A percentile compares a stretch with the other conserved stretches of the same genome.
These are phyloP conservation scores for Phoma sp. DNA, from an alignment of 2,329 filamentous ascomycete genomes.

Conservation along the genomic window DNA sequence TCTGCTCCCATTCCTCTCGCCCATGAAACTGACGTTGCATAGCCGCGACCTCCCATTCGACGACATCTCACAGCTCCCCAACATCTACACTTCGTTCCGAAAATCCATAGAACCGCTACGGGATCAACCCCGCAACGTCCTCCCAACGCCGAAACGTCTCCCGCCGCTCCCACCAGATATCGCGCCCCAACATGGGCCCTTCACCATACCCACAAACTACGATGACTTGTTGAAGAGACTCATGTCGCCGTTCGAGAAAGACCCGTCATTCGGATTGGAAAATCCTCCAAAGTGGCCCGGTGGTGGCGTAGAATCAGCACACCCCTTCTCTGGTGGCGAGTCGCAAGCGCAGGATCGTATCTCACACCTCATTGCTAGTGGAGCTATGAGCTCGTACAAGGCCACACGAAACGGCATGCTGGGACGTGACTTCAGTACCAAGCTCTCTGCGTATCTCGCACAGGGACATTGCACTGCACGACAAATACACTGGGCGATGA, in stretches of 20 bases:
- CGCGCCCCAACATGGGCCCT: conserved; percentile 66
- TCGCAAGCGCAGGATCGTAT: conserved; percentile 64
- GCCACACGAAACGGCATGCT: conserved; percentile 74
- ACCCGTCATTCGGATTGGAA: conserved; percentile 52
- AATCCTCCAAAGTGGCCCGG: conserved; percentile 61
- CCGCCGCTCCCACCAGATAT: conserved; percentile 64
- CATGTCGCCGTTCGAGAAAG: conserved; percentile 61
- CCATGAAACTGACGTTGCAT: not conserved
- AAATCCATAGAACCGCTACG: conserved; percentile 75
- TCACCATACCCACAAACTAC: conserved; percentile 64
- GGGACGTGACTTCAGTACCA: conserved; percentile 74
- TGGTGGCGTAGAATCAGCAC: conserved; percentile 61
- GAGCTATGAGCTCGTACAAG: conserved; percentile 69
- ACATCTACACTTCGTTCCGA: conserved; percentile 77
- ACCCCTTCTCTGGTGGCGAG: conserved; percentile 74
- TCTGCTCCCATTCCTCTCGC: not conserved
- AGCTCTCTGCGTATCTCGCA: conserved; percentile 74
- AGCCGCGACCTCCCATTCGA: conserved; percentile 71
- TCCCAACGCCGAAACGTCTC: conserved; percentile 63
- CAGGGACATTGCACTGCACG: conserved; percentile 75
- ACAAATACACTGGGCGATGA: conserved; percentile 72
- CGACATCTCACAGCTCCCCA: conserved; percentile 66
- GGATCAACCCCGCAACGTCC: conserved; percentile 63
- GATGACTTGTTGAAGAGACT: conserved; percentile 62
- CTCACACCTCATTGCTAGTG: conserved; percentile 64